Percentiles rank a stretch among this genome's conserved stretches.
These are phyloP conservation scores for Aspergillus terreus DNA, from an alignment of 2,329 filamentous ascomycete genomes.

Conservation along the genomic window DNA sequence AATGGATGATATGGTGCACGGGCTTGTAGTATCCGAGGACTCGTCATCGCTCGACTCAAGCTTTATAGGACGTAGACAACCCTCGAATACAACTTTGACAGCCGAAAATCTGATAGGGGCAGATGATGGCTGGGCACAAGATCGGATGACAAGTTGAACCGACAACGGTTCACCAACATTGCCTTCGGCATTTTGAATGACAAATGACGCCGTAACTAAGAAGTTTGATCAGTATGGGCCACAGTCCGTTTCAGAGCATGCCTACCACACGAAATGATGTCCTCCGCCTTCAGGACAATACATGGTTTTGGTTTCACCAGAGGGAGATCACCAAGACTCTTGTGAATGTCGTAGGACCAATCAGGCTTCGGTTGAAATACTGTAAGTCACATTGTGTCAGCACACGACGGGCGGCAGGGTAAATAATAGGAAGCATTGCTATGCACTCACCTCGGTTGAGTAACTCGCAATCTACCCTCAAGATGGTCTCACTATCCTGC, in stretches of 20 bases:
- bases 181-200: slow-evolving; percentile 52
- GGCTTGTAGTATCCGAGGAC: slow-evolving; percentile 17
- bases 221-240: slow-evolving; percentile 15
- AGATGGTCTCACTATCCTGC: slow-evolving; percentile 45
- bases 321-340: slow-evolving; percentile 40
- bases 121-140: slow-evolving; percentile 44
- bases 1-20: slow-evolving; percentile 29
- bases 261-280: slow-evolving; percentile 47
- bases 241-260: background rate
- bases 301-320: slow-evolving; percentile 39
- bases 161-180: slow-evolving; percentile 57
- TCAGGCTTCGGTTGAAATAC: slow-evolving; percentile 34
- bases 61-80: slow-evolving; percentile 43
- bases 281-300: slow-evolving; percentile 46
- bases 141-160: slow-evolving; percentile 54
- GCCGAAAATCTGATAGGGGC: slow-evolving; percentile 47
- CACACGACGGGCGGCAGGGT: background rate
- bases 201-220: slow-evolving; percentile 50
- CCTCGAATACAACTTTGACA: slow-evolving; percentile 52
- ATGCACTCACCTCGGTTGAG: slow-evolving; percentile 32
- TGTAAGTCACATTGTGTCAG: slow-evolving; percentile 8
- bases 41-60: slow-evolving; percentile 32
- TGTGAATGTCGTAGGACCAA: slow-evolving; percentile 46
- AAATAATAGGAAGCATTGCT: background rate
- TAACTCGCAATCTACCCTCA: slow-evolving; percentile 58